Percentiles rank a stretch among this genome's conserved stretches.
phyloP scores from a whole-genome alignment of 176 grass and related monocot species.

The Alloteropsis semialata region DNA sequence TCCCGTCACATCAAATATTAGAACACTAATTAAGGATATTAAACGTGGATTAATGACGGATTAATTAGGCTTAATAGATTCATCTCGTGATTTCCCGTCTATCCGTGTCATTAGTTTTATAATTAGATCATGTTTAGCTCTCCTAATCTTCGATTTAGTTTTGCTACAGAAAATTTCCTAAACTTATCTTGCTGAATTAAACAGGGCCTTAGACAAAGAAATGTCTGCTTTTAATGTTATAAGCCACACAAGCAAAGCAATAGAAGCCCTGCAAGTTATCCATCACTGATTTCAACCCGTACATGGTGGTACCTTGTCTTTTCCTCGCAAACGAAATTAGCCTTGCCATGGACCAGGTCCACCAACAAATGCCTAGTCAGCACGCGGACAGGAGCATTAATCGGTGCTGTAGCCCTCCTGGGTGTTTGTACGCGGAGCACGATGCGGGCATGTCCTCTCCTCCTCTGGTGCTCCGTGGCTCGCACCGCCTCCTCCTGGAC shows the following conservation, averaged over 20 bases:
- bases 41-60: too few species aligned
- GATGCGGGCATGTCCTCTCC: not conserved
- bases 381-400: constrained; percentile 20
- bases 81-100: too few species aligned
- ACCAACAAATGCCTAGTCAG: not conserved
- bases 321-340: not conserved
- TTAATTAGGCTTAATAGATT: too few species aligned
- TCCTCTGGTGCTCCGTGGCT: not conserved
- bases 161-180: too few species aligned
- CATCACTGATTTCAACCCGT: not conserved
- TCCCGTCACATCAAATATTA: too few species aligned
- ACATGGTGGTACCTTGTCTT: not conserved
- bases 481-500: not conserved
- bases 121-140: too few species aligned
- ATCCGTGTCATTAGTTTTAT: too few species aligned
- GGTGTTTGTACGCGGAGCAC: constrained; percentile 4
- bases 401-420: constrained; percentile 4
- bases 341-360: constrained; percentile 9
- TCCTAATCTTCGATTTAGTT: too few species aligned
- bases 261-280: not conserved
- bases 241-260: constrained; percentile 26
- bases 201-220: too few species aligned
- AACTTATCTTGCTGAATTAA: too few species aligned
- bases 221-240: not conserved
- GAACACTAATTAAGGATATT: too few species aligned